phyloP scores from a whole-genome alignment of 2,329 filamentous ascomycete genomes.

The Colletotrichum ledebouriae region DNA sequence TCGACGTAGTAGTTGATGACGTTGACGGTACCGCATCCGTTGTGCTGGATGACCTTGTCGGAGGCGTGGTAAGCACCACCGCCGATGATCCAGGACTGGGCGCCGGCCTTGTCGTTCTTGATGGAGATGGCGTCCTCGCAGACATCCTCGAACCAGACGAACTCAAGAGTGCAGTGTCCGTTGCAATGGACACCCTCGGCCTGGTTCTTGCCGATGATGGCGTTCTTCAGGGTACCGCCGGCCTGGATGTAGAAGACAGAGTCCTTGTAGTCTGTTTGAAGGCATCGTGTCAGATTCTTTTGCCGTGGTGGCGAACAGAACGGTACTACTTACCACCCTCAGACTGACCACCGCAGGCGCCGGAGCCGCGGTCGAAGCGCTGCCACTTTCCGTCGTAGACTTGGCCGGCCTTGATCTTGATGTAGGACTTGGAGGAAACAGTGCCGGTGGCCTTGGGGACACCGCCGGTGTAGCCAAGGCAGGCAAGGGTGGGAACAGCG shows the following conservation, averaged over 20 bases:
- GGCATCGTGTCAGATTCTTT: not conserved
- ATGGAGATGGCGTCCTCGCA: slow-evolving; percentile 47
- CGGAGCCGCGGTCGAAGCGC: slow-evolving; percentile 55
- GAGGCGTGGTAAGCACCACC: slow-evolving; percentile 59
- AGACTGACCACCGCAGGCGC: slow-evolving; percentile 56
- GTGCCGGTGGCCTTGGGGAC: slow-evolving; percentile 48
- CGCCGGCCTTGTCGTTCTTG: slow-evolving; percentile 40
- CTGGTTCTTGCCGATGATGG: slow-evolving; percentile 58
- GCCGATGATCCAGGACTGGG: slow-evolving; percentile 47
- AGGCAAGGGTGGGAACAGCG: slow-evolving; percentile 48
- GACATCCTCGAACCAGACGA: slow-evolving; percentile 48
- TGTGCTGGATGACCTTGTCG: slow-evolving; percentile 64
- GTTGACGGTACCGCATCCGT: slow-evolving; percentile 59
- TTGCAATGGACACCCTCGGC: slow-evolving; percentile 61
- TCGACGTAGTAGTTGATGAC: slow-evolving; percentile 58
- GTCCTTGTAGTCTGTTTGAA: slow-evolving; percentile 52
- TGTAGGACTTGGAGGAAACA: slow-evolving; percentile 44
- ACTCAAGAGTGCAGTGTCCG: slow-evolving; percentile 56
- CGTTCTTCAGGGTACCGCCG: slow-evolving; percentile 61
- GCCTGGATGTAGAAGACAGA: slow-evolving; percentile 58
- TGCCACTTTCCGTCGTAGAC: slow-evolving; percentile 53
- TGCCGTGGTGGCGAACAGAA: rapidly evolving
- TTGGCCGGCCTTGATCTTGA: slow-evolving; percentile 49
- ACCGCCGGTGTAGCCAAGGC: slow-evolving; percentile 50
- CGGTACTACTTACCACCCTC: slow-evolving; percentile 53